Base-by-base conservation (phyloP, 2,329 filamentous ascomycete species). In the Arthrinium puccinioides region DNA sequence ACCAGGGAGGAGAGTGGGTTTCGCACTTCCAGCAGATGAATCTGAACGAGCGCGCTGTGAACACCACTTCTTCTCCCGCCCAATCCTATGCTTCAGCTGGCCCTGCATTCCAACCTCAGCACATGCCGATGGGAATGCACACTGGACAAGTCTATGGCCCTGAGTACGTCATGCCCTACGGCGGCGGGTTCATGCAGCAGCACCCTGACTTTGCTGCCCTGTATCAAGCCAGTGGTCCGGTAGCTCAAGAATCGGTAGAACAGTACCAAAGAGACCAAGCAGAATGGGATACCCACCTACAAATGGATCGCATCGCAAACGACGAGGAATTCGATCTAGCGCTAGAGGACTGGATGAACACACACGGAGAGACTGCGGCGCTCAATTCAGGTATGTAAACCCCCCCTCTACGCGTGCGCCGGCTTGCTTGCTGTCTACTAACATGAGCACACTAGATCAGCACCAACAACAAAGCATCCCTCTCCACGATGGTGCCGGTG, bases 21-120 rank as follows among this genome's bases (percentile, higher is more conserved):
- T 63, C 44, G 49, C 69, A 50, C 51, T 74, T 51, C 59, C 69
- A 50, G 62, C 73, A 48, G 49, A 64, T 59, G 66, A 70, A 45
- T 57, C n/a, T 33, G 15, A 20, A 33, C 18, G 31, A 15, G 14
- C 31, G 8, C 20, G 9, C 31, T 33, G 14, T 14, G n/a, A 14
- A 24, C 8, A 21, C 31, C 31, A 15, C 14, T 15, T 15, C 21
- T 7, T 24, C 31, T 5, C 13, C 14, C n/a, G 20, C n/a, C n/a
- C n/a, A 33, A 15, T 16, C 14, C 9, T 16, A 20, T 6, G 13
- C n/a, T 15, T 23, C 24, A 21, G 20, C 14, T 4, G 24, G 24
- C n/a, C 8, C 31, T 5, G 9, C 8, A 7, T 33, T 33, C 21
- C 21, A 23, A 21, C 31, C n/a, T 13, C 20, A 23, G 9, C 21